Conservation (phyloP, 2,329 filamentous ascomycete genomes). For the Diaporthe sp. region DNA sequence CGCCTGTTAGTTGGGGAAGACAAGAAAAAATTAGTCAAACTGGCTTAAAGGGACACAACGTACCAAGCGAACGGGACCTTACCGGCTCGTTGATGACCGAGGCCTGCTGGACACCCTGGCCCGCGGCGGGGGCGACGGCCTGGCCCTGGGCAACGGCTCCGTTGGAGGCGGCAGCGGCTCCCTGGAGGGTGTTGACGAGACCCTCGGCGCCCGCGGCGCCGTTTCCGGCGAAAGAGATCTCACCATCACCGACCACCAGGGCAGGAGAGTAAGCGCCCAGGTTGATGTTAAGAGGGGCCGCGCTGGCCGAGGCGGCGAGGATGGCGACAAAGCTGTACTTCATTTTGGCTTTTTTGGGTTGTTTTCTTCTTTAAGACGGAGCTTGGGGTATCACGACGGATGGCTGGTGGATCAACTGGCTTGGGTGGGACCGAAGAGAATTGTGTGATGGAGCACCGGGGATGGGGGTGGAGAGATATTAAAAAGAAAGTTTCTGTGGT, state of each 20-base stretch:
- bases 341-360: constrained; percentile 35
- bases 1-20: constrained; percentile 29
- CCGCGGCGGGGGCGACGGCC: constrained; percentile 31
- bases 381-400: constrained; percentile 1
- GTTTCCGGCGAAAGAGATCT: constrained; percentile 59
- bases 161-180: constrained; percentile 57
- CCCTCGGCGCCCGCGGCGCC: constrained; percentile 53
- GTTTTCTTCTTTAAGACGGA: not conserved
- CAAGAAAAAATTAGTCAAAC: not conserved
- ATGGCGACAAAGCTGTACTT: constrained; percentile 33
- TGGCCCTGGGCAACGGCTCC: constrained; percentile 36
- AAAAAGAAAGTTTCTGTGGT: not conserved
- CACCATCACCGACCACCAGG: constrained; percentile 66
- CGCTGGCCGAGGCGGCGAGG: constrained; percentile 45
- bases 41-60: not conserved
- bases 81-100: constrained; percentile 37
- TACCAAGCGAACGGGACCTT: constrained; percentile 26
- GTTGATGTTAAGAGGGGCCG: constrained; percentile 64
- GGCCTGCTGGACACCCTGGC: constrained; percentile 19
- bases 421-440: not conserved
- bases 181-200: constrained; percentile 58
- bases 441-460: not conserved
- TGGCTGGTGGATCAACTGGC: constrained; percentile 14
- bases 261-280: constrained; percentile 64
- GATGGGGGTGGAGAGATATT: constrained; percentile 6